Evolutionary conservation across 306 rosid genomes (phyloP).

Genomic region (Dryas drummondii): DNA sequence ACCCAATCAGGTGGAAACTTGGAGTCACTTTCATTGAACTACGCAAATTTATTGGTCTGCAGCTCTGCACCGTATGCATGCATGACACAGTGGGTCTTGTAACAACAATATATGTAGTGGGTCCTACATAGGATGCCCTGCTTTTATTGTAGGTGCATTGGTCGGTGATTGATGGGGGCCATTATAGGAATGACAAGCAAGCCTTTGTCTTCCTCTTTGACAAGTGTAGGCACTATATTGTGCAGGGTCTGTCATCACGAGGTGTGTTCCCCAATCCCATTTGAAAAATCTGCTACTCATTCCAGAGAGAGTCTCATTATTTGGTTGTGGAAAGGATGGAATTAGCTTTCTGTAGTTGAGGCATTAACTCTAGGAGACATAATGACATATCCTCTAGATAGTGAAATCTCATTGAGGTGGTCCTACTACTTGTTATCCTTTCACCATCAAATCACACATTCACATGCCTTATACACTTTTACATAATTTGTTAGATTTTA

Average conservation of each 20-base stretch:
- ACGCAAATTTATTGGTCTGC: not conserved
- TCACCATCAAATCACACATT: not conserved
- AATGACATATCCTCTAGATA: not conserved
- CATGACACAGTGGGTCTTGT: not conserved
- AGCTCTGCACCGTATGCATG: slow-evolving; percentile 2
- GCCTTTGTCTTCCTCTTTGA: not conserved
- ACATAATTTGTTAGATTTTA: no score
- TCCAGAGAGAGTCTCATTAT: not conserved
- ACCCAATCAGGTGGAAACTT: not conserved
- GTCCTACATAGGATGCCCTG: slow-evolving; percentile 27
- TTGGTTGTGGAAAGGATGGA: slow-evolving; percentile 4
- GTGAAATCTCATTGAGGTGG: not conserved
- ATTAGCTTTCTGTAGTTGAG: not conserved
- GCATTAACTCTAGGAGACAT: not conserved
- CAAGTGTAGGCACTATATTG: not conserved
- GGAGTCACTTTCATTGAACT: slow-evolving; percentile 8
- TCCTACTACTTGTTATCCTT: not conserved
- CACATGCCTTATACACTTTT: no score
- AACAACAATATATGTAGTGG: slow-evolving; percentile 6
- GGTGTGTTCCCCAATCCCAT: not conserved
- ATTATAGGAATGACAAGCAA: not conserved
- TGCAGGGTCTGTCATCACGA: not conserved
- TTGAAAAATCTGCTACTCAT: not conserved
- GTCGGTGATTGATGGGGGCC: slow-evolving; percentile 36
- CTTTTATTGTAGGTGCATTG: slow-evolving; percentile 1